phyloP scores from a whole-genome alignment of 1,139 yeast genomes.

The Yamadazyma dendronema region DNA sequence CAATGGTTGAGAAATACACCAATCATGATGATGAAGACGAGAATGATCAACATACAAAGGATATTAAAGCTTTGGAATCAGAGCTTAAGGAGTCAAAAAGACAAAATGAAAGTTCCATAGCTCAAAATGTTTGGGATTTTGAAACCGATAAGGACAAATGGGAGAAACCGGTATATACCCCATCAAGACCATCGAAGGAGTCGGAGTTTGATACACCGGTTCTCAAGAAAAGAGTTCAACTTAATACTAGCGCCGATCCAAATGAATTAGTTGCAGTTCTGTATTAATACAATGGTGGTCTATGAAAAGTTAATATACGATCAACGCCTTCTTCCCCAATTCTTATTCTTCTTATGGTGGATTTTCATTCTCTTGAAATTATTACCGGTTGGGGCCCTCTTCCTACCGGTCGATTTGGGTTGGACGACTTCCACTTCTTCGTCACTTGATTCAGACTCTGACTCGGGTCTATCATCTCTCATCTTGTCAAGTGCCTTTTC shows the following conservation, averaged over 20 bases:
- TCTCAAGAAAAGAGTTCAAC: conserved; percentile 19
- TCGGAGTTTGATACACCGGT: background rate
- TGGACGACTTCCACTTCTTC: conserved; percentile 15
- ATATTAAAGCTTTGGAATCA: conserved; percentile 28
- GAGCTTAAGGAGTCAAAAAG: conserved; percentile 22
- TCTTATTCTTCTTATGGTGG: conserved; percentile 28
- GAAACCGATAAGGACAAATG: conserved; percentile 52
- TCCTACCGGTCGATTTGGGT: conserved; percentile 18
- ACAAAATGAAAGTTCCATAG: conserved; percentile 12
- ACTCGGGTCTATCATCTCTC: conserved; percentile 23
- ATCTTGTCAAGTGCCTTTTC: conserved; percentile 21
- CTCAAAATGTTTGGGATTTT: conserved; percentile 52
- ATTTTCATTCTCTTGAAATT: conserved; percentile 45
- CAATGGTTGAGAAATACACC: conserved; percentile 41
- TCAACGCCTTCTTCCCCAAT: conserved; percentile 10
- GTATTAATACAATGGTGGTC: conserved; percentile 6
- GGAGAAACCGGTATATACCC: conserved; percentile 47
- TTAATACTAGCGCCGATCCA: conserved; percentile 11
- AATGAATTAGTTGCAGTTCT: conserved; percentile 13
- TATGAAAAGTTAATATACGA: background rate
- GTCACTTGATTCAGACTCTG: conserved; percentile 21
- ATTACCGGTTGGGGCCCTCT: conserved; percentile 33
- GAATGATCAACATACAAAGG: conserved; percentile 21
- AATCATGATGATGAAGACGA: conserved; percentile 19
- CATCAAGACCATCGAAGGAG: conserved; percentile 3